Evolutionary conservation across 306 rosid genomes (phyloP).

Genomic region (Dryas drummondii): DNA sequence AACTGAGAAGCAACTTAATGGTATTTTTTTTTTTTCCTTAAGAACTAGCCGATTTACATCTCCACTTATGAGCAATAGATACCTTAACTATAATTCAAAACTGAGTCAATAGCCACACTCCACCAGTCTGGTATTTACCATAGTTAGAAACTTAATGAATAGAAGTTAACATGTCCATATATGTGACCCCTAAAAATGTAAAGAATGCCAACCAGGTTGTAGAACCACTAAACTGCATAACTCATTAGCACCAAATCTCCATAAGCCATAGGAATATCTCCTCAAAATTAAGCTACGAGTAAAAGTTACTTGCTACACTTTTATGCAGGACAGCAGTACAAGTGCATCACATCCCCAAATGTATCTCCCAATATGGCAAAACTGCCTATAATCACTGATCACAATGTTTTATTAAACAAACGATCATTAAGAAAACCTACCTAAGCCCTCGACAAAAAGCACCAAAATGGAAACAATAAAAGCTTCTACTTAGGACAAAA

Average conservation of each 20-base stretch:
- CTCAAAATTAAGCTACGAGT: neutral
- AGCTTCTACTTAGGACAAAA: neutral
- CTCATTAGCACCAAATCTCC: neutral
- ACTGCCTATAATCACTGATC: neutral
- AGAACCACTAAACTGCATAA: neutral
- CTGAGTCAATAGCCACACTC: neutral
- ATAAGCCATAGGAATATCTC: neutral
- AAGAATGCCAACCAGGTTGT: neutral
- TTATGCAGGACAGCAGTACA: neutral
- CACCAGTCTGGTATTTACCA: neutral
- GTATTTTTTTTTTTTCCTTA: neutral
- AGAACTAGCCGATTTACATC: neutral
- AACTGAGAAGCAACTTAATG: neutral
- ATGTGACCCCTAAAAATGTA: neutral
- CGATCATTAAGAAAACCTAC: neutral
- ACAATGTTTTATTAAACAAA: neutral
- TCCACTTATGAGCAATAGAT: neutral
- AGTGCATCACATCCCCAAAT: neutral
- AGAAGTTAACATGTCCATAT: neutral
- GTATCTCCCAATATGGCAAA: neutral
- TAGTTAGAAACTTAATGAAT: neutral
- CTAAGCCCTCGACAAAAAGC: neutral
- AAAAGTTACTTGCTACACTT: neutral
- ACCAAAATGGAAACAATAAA: conserved; percentile 3
- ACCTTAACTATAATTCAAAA: neutral